Evolutionary conservation across 2,329 filamentous ascomycete species (phyloP).

Genomic region (Aschersonia sp.): DNA sequence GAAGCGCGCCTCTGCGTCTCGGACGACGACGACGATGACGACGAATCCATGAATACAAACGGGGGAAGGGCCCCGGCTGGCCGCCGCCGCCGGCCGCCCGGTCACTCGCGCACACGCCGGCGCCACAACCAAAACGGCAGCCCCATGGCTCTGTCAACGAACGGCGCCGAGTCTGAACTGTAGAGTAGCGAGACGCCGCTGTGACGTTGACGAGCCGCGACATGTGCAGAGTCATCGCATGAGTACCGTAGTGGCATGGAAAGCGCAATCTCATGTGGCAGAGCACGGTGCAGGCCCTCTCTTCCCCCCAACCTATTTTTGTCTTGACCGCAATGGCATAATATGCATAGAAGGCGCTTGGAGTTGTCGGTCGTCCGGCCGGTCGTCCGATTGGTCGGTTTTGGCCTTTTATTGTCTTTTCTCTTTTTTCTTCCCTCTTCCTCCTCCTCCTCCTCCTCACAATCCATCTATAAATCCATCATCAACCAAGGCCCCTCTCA

Average conservation of each 20-base stretch:
- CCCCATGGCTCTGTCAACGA: constrained; percentile 40
- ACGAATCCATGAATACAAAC: constrained; percentile 32
- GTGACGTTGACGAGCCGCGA: not conserved
- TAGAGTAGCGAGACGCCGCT: constrained; percentile 10
- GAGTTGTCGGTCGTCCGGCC: constrained; percentile 3
- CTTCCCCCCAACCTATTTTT: too few relatives aligned
- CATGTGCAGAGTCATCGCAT: not conserved
- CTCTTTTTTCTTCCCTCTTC: too few relatives aligned
- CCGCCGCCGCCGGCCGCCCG: constrained; percentile 28
- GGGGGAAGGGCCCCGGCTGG: constrained; percentile 16
- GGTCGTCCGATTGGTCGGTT: too few relatives aligned
- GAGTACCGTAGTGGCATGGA: too few relatives aligned
- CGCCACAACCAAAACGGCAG: constrained; percentile 37
- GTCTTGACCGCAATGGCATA: constrained; percentile 1
- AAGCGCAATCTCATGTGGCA: too few relatives aligned
- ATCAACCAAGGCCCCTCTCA: not conserved
- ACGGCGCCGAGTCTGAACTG: constrained; percentile 43
- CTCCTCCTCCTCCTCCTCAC: too few relatives aligned
- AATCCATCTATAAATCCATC: not conserved
- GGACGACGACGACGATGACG: constrained; percentile 47
- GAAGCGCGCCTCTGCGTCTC: constrained; percentile 48
- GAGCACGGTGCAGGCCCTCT: too few relatives aligned
- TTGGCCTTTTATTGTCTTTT: too few relatives aligned
- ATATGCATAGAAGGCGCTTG: constrained; percentile 19
- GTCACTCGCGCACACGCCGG: constrained; percentile 19